Conservation (phyloP, 371 early-diverging fungal species). For the Batkoa obscura region DNA sequence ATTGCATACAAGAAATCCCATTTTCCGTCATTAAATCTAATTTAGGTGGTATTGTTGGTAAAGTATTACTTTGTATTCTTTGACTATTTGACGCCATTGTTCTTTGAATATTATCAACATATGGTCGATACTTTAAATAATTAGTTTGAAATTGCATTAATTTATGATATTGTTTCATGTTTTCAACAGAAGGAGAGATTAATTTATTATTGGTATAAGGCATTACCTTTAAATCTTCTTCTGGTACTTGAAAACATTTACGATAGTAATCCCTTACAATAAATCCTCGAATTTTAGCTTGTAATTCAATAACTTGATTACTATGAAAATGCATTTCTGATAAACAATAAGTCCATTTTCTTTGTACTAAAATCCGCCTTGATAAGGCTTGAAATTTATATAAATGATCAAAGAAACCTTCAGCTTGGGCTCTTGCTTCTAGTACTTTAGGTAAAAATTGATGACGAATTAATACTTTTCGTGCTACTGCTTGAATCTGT, state of each 20-base stretch:
- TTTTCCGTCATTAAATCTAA: constrained; percentile 27
- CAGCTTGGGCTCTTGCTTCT: constrained; percentile 3
- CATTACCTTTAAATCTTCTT: background rate
- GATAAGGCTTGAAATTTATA: background rate
- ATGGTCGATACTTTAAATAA: constrained; percentile 27
- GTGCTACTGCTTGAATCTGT: background rate
- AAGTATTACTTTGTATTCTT: background rate
- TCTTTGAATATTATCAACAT: background rate
- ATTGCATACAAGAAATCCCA: constrained; percentile 26
- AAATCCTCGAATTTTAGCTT: constrained; percentile 2
- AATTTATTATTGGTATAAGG: too few species aligned
- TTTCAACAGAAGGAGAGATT: too few species aligned
- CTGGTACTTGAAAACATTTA: background rate
- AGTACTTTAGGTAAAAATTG: background rate
- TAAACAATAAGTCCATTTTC: constrained; percentile 6
- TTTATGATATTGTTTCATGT: too few species aligned
- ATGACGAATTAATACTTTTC: background rate
- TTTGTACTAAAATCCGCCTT: constrained; percentile 8
- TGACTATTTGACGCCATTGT: background rate
- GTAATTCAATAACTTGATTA: constrained; percentile 20
- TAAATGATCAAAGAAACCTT: constrained; percentile 2
- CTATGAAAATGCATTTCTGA: background rate
- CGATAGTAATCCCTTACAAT: background rate
- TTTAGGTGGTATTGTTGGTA: background rate
- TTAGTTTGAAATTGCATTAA: too few species aligned